Evolutionary conservation across 2,329 filamentous ascomycete species (phyloP).

Genomic region (Neospermospora avenae): DNA sequence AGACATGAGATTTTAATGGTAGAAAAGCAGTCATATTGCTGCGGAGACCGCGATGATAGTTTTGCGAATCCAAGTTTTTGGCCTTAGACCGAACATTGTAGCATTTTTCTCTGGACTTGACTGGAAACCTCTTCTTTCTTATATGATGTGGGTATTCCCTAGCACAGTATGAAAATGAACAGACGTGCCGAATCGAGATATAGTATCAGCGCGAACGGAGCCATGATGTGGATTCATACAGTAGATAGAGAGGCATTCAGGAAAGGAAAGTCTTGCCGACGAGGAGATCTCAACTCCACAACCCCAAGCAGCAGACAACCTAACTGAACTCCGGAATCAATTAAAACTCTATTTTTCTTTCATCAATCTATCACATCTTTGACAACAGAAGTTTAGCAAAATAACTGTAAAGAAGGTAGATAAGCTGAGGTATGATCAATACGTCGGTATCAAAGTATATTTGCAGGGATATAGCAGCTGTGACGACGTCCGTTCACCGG

Average conservation of each 20-base stretch:
- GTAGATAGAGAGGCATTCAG: too few relatives aligned
- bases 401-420: too few relatives aligned
- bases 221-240: not conserved
- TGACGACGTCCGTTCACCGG: not conserved
- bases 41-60: not conserved
- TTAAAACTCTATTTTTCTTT: too few relatives aligned
- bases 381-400: too few relatives aligned
- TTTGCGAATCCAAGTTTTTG: not conserved
- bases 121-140: too few relatives aligned
- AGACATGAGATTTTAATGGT: not conserved
- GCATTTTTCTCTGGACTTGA: too few relatives aligned
- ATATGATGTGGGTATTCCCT: not conserved
- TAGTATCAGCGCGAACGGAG: too few relatives aligned
- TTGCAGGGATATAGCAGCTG: too few relatives aligned
- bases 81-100: not conserved
- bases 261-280: too few relatives aligned
- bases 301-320: not conserved
- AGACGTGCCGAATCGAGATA: not conserved
- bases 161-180: not conserved
- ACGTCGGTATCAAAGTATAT: too few relatives aligned
- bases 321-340: not conserved
- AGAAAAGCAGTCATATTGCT: constrained; percentile 5
- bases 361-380: too few relatives aligned
- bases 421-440: too few relatives aligned
- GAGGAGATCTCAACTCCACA: not conserved